Percentiles rank a stretch among this genome's conserved stretches.
Evolutionary conservation across 768 basidiomycete genomes (phyloP).

Genomic region (Podaxis sp.): DNA sequence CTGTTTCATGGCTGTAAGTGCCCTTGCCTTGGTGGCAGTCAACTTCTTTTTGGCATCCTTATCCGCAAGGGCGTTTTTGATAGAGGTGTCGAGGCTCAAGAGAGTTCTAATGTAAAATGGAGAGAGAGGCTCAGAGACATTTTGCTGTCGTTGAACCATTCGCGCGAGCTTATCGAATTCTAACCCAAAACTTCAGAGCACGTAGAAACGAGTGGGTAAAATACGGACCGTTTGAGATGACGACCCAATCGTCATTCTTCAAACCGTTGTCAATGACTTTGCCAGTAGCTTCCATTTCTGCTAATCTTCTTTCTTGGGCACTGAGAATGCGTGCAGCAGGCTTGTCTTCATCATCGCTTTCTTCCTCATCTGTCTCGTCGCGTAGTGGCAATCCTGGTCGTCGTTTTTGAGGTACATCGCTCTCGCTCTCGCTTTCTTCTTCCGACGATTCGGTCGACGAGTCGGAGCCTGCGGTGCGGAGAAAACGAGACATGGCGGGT

Average conservation of each 20-base stretch:
- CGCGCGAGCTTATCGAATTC: constrained; percentile 96
- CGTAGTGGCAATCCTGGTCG: constrained; percentile 19
- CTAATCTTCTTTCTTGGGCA: constrained; percentile 87
- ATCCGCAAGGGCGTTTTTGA: constrained; percentile 72
- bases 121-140: constrained; percentile 81
- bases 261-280: constrained; percentile 91
- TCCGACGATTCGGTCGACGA: constrained; percentile 52
- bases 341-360: constrained; percentile 66
- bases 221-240: constrained; percentile 74
- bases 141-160: constrained; percentile 84
- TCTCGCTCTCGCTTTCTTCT: constrained; percentile 53
- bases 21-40: constrained; percentile 90
- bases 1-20: constrained; percentile 96
- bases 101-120: constrained; percentile 80
- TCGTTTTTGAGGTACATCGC: constrained; percentile 32
- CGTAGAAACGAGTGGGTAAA: background rate
- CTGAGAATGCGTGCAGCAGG: constrained; percentile 75
- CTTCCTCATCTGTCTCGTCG: constrained; percentile 32
- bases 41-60: constrained; percentile 95
- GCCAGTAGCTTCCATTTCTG: constrained; percentile 92
- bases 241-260: constrained; percentile 96
- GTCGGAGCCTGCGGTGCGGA: constrained; percentile 59
- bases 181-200: constrained; percentile 19
- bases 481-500: constrained; percentile 73
- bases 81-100: constrained; percentile 66